Evolutionary conservation across 352 stramenopile genomes (phyloP).

Genomic region (Phytophthora ohioensis): DNA sequence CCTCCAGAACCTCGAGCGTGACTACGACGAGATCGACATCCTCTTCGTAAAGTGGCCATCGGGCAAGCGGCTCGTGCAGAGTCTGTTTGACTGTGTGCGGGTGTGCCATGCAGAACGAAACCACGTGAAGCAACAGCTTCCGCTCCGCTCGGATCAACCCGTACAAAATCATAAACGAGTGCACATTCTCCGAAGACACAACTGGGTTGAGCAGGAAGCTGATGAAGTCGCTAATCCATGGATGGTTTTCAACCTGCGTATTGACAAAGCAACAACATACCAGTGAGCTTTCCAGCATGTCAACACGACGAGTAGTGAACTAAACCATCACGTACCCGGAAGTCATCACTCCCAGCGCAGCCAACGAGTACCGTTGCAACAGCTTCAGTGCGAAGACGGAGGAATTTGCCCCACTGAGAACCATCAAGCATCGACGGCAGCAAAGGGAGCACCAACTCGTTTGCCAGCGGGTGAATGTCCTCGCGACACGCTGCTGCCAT

Average conservation of each 20-base stretch:
- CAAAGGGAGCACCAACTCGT: slow-evolving; percentile 58
- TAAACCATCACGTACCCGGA: slow-evolving; percentile 40
- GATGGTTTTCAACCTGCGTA: slow-evolving; percentile 45
- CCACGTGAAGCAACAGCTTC: slow-evolving; percentile 51
- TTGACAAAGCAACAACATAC: slow-evolving; percentile 10
- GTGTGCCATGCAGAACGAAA: slow-evolving; percentile 47
- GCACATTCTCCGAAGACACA: slow-evolving; percentile 58
- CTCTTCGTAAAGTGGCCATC: slow-evolving; percentile 74
- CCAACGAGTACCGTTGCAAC: slow-evolving; percentile 59
- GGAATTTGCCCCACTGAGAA: slow-evolving; percentile 58
- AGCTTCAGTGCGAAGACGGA: slow-evolving; percentile 57
- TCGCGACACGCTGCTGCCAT: slow-evolving; percentile 51
- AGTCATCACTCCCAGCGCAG: slow-evolving; percentile 44
- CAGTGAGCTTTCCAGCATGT: slow-evolving; percentile 2
- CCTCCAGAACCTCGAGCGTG: slow-evolving; percentile 54
- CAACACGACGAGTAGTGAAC: background rate
- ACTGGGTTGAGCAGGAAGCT: slow-evolving; percentile 51
- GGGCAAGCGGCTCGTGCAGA: slow-evolving; percentile 54
- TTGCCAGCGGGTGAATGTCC: slow-evolving; percentile 50
- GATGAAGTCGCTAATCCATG: slow-evolving; percentile 59
- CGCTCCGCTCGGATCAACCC: slow-evolving; percentile 42
- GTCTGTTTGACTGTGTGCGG: slow-evolving; percentile 48
- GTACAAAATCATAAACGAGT: slow-evolving; percentile 57
- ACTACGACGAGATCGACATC: slow-evolving; percentile 66
- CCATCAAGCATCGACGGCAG: slow-evolving; percentile 56